Conservation (phyloP, 441 rosid genomes). For the Jatropha podagrica region DNA sequence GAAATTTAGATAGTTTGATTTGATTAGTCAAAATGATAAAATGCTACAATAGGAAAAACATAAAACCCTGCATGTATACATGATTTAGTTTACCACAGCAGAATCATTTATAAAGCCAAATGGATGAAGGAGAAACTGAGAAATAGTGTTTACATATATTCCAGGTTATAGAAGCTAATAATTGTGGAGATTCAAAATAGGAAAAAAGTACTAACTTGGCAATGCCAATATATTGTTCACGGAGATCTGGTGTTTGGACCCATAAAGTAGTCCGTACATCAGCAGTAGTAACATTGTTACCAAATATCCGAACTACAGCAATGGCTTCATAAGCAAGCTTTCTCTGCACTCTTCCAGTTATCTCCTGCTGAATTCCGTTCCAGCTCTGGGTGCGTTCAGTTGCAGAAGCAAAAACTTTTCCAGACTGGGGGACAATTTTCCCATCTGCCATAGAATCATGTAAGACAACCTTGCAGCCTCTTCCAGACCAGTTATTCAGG, state of each 20-base stretch:
- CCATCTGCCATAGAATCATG: slow-evolving; percentile 79
- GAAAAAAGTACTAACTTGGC: slow-evolving; percentile 51
- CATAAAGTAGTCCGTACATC: slow-evolving; percentile 72
- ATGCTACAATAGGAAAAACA: background rate
- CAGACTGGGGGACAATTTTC: slow-evolving; percentile 59
- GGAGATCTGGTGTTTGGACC: slow-evolving; percentile 63
- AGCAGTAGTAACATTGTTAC: slow-evolving; percentile 56
- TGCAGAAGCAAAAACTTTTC: slow-evolving; percentile 72
- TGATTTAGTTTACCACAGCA: background rate
- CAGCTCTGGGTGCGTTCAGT: slow-evolving; percentile 79
- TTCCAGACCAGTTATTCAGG: slow-evolving; percentile 82
- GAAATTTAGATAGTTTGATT: background rate
- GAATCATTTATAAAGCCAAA: background rate
- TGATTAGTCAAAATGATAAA: background rate
- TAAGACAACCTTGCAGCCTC: slow-evolving; percentile 65
- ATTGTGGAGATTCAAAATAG: slow-evolving; percentile 6
- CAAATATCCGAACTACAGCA: slow-evolving; percentile 67
- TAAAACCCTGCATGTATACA: background rate
- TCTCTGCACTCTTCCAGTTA: slow-evolving; percentile 68
- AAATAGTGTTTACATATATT: background rate
- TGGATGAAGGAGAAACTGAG: background rate
- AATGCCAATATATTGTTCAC: slow-evolving; percentile 73
- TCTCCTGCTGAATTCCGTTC: slow-evolving; percentile 95
- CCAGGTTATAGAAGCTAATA: background rate
- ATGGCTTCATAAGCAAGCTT: slow-evolving; percentile 67